Evolutionary conservation across 306 rosid genomes (phyloP).

Genomic region (Prunus mira): DNA sequence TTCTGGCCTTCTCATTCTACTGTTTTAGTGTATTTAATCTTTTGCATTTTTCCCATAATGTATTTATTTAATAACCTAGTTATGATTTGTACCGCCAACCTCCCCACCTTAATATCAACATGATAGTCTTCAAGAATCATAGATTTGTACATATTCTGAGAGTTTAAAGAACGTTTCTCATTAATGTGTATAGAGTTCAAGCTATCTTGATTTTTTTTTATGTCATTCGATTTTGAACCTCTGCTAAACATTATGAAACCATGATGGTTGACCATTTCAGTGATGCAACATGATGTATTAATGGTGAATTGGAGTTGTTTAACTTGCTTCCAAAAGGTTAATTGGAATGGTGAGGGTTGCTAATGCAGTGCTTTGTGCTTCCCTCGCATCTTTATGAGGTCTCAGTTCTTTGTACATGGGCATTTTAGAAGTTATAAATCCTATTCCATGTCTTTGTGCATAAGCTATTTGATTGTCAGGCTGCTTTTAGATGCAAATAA

Average conservation of each 20-base stretch:
- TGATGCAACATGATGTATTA: neutral
- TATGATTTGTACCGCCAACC: neutral
- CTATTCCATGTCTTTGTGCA: neutral
- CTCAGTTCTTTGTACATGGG: neutral
- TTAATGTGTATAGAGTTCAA: neutral
- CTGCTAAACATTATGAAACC: neutral
- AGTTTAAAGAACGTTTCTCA: too few relatives aligned
- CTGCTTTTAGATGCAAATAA: neutral
- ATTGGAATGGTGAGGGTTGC: neutral
- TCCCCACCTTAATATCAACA: neutral
- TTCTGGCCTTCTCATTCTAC: neutral
- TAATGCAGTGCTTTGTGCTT: neutral
- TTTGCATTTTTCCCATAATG: neutral
- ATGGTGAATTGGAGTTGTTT: neutral
- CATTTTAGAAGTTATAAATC: neutral
- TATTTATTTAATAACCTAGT: neutral
- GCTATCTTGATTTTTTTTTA: neutral
- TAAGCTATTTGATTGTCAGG: neutral
- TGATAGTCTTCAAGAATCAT: neutral
- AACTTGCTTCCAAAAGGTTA: neutral
- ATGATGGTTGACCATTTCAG: neutral
- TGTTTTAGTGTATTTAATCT: neutral
- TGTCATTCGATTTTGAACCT: neutral
- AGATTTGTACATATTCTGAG: neutral
- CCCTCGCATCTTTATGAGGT: neutral